Conservation (phyloP, 1,139 yeast species). For the Geotrichum klebahnii region DNA sequence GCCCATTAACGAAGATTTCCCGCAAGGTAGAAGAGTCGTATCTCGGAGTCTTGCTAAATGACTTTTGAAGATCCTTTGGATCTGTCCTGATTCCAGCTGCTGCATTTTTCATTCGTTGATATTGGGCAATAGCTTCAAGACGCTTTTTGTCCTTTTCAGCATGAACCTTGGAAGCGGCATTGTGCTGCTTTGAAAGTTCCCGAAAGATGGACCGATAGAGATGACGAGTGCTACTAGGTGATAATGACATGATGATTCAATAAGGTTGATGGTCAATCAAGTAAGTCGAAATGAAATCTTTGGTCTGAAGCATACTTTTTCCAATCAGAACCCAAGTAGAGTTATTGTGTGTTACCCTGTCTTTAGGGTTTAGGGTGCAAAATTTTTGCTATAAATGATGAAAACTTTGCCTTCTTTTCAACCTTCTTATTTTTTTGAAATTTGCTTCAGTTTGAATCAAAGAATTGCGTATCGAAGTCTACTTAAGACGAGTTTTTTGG, state of each 20-base stretch:
- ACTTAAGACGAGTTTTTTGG: slow-evolving; percentile 17
- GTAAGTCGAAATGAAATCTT: not conserved
- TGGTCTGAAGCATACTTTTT: too few relatives aligned
- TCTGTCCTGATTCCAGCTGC: slow-evolving; percentile 21
- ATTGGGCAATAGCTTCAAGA: slow-evolving; percentile 29
- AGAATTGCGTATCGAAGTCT: slow-evolving; percentile 23
- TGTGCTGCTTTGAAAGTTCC: slow-evolving; percentile 36
- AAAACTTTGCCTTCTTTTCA: not conserved
- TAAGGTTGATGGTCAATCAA: not conserved
- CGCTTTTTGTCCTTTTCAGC: slow-evolving; percentile 27
- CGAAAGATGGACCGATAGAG: slow-evolving; percentile 34
- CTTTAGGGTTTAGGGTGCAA: slow-evolving; percentile 13
- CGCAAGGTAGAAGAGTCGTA: slow-evolving; percentile 30
- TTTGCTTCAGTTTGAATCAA: slow-evolving; percentile 16
- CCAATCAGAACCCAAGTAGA: not conserved
- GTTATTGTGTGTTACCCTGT: slow-evolving; percentile 14
- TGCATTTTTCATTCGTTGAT: slow-evolving; percentile 24
- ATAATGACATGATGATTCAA: not conserved
- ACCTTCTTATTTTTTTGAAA: not conserved
- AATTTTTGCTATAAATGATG: not conserved
- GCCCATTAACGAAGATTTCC: slow-evolving; percentile 22
- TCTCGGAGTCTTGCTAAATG: slow-evolving; percentile 10
- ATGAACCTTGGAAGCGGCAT: slow-evolving; percentile 32
- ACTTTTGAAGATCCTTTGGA: slow-evolving; percentile 11
- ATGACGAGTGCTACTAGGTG: slow-evolving; percentile 7